phyloP scores from a whole-genome alignment of 2,329 filamentous ascomycete genomes.

The Talaromyces sp. region DNA sequence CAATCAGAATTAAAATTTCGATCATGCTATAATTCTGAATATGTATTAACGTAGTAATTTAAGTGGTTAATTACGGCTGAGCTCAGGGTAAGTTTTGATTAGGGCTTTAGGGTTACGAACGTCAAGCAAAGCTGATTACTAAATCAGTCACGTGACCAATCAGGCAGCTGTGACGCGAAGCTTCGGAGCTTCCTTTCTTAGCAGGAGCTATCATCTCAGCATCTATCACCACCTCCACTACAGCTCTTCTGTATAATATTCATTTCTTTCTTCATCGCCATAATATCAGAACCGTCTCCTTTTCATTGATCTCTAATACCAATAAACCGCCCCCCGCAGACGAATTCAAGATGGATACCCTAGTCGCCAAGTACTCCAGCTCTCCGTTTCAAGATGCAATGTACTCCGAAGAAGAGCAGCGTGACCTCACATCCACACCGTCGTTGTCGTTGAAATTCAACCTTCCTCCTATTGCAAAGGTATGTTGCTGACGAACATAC shows the following conservation, averaged over 20 bases:
- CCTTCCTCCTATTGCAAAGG: constrained; percentile 87
- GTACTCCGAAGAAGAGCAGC: constrained; percentile 67
- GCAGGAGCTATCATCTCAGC: constrained; percentile 26
- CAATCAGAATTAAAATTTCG: too few species aligned
- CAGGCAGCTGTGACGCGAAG: constrained; percentile 38
- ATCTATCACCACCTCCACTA: constrained; percentile 1
- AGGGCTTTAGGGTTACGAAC: background rate
- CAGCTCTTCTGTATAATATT: background rate
- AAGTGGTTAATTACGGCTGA: background rate
- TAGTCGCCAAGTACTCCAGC: constrained; percentile 88
- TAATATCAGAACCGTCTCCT: background rate
- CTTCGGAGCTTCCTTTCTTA: constrained; percentile 20
- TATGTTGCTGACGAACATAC: constrained; percentile 47
- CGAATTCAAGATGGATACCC: constrained; percentile 68
- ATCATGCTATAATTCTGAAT: too few species aligned
- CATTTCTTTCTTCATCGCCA: background rate
- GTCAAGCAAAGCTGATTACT: background rate
- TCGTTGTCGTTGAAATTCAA: constrained; percentile 89
- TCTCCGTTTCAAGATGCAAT: constrained; percentile 71
- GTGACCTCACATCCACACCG: constrained; percentile 67
- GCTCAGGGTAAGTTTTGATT: background rate
- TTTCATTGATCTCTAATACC: too few species aligned
- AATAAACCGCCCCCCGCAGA: background rate
- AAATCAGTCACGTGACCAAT: constrained; percentile 21
- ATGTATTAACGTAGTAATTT: too few species aligned